Percentiles rank a stretch among this genome's conserved stretches.
Conservation (phyloP, 345 rosid species). For the Citropsis articulata region DNA sequence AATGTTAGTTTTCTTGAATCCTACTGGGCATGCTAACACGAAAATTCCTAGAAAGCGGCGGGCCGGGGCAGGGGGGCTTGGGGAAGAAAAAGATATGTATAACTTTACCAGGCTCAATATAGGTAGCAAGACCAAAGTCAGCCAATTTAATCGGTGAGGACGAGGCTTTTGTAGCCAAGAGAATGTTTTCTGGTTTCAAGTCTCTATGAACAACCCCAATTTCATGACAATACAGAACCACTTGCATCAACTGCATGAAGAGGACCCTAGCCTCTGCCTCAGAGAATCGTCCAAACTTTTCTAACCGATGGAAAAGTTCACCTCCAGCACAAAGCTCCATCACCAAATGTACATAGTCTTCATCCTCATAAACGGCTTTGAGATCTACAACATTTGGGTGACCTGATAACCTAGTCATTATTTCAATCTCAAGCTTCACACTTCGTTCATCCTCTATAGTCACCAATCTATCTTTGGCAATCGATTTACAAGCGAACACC, state of each 20-base stretch:
- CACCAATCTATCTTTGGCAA: constrained; percentile 58
- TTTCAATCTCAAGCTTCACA: constrained; percentile 69
- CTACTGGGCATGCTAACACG: neutral
- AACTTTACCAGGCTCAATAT: constrained; percentile 49
- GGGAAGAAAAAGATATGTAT: neutral
- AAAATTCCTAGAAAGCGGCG: neutral
- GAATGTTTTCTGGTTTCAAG: constrained; percentile 71
- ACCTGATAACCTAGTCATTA: constrained; percentile 68
- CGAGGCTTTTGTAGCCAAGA: constrained; percentile 52
- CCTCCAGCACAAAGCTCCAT: constrained; percentile 82
- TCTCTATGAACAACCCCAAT: constrained; percentile 65
- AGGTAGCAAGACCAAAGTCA: constrained; percentile 72
- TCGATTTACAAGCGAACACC: constrained; percentile 60
- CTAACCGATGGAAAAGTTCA: constrained; percentile 58
- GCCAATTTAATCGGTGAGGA: constrained; percentile 64
- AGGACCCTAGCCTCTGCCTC: constrained; percentile 55
- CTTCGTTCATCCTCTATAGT: constrained; percentile 50
- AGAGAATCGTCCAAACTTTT: constrained; percentile 53
- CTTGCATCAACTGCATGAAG: constrained; percentile 62
- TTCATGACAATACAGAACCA: constrained; percentile 60
- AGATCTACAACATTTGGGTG: constrained; percentile 70
- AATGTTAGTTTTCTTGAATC: neutral
- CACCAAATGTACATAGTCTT: constrained; percentile 55
- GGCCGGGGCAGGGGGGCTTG: neutral
- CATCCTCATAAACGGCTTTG: constrained; percentile 72